Evolutionary conservation across 352 stramenopile species (phyloP).

Genomic region (Phytophthora europaea): DNA sequence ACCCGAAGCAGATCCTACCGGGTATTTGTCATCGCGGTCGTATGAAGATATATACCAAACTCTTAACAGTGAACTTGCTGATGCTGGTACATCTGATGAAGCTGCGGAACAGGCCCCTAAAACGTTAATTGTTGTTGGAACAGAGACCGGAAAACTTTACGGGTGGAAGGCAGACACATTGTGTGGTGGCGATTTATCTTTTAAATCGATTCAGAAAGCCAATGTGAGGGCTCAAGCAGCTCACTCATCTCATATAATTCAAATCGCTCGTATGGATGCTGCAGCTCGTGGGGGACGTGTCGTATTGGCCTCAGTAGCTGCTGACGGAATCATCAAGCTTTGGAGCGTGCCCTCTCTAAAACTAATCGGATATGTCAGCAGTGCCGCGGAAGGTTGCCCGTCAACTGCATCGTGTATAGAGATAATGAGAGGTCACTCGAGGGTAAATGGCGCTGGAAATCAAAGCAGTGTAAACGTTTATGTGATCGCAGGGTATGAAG

Average conservation of each 20-base stretch:
- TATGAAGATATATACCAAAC: conserved; percentile 8
- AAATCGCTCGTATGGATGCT: conserved; percentile 33
- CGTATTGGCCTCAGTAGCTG: conserved; percentile 52
- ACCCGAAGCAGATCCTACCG: conserved; percentile 5
- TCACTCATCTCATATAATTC: conserved; percentile 64
- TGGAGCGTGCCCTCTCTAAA: conserved; percentile 54
- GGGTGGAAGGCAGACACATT: conserved; percentile 40
- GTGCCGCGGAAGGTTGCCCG: conserved; percentile 33
- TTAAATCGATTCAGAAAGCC: conserved; percentile 36
- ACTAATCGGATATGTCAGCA: conserved; percentile 55
- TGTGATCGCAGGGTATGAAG: conserved; percentile 61
- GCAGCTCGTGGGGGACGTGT: not conserved
- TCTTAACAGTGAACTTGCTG: not conserved
- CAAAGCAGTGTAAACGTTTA: not conserved
- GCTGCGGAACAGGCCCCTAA: not conserved
- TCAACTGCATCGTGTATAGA: conserved; percentile 53
- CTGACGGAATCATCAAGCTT: conserved; percentile 70
- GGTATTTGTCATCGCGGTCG: conserved; percentile 17
- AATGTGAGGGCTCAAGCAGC: conserved; percentile 32
- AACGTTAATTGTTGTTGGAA: conserved; percentile 44
- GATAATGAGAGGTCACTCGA: conserved; percentile 18
- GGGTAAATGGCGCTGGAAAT: not conserved
- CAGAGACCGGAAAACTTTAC: conserved; percentile 52
- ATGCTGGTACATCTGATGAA: not conserved
- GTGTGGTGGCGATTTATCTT: not conserved